Percentiles rank a stretch among this genome's conserved stretches.
phyloP scores from a whole-genome alignment of 2,329 filamentous ascomycete genomes.

The Lasiodiplodia citricola region DNA sequence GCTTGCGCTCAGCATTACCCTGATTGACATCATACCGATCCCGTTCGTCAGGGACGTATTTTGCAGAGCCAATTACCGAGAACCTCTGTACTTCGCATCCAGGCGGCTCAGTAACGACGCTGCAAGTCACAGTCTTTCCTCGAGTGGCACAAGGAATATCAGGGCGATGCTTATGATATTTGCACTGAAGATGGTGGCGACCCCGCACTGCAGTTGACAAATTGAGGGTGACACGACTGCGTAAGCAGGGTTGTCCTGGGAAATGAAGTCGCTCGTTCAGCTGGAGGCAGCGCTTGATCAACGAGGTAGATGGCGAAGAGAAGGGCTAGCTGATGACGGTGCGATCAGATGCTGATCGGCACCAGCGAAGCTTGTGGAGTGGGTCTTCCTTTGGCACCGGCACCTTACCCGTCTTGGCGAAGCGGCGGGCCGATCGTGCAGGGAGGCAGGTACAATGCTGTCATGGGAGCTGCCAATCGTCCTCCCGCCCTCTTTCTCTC shows the following conservation, averaged over 20 bases:
- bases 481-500: background rate
- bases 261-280: background rate
- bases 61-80: too few relatives aligned
- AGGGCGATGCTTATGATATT: background rate
- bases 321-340: background rate
- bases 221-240: background rate
- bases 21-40: constrained; percentile 14
- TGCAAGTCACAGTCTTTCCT: background rate
- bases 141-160: background rate
- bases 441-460: constrained; percentile 4
- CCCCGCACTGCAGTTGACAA: background rate
- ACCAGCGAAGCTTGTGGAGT: background rate
- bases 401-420: constrained; percentile 12
- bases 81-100: background rate
- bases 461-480: background rate
- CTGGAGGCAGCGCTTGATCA: background rate
- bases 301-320: background rate
- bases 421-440: constrained; percentile 16
- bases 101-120: background rate
- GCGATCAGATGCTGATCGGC: background rate
- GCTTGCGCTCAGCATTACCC: background rate
- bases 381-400: background rate
- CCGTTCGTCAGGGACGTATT: background rate
- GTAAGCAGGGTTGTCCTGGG: background rate
- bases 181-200: background rate